Evolutionary conservation across 2,329 filamentous ascomycete genomes (phyloP).

Genomic region (Sporothrix dimorphospora): DNA sequence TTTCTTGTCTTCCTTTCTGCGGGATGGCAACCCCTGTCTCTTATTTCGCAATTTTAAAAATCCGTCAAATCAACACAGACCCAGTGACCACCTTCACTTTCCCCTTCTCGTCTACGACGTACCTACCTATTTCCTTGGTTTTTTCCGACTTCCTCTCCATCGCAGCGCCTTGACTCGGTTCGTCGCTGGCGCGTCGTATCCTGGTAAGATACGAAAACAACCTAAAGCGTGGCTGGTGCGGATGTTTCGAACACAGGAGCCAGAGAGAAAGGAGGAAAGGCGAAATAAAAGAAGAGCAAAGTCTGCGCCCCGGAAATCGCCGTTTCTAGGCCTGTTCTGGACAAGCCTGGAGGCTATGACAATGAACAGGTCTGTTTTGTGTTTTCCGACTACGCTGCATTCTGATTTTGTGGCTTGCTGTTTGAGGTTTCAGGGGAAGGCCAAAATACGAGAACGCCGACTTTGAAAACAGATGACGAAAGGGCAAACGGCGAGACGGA

Average conservation of each 20-base stretch:
- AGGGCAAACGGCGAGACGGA: background rate
- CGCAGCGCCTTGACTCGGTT: background rate
- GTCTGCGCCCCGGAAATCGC: background rate
- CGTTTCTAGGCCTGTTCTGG: background rate
- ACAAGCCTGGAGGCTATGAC: background rate
- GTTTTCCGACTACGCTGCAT: background rate
- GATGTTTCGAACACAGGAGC: slow-evolving; percentile 2
- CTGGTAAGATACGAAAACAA: background rate
- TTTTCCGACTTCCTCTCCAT: background rate
- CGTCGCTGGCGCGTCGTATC: background rate
- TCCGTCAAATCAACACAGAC: background rate
- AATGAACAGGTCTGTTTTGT: no score
- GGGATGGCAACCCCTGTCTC: background rate
- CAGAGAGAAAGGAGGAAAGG: no score
- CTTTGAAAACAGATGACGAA: background rate
- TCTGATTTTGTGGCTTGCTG: background rate
- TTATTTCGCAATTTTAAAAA: background rate
- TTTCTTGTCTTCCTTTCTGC: background rate
- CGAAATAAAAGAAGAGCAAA: no score
- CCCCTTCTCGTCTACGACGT: no score
- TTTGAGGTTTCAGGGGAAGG: background rate
- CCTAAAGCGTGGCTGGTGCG: background rate
- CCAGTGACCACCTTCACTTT: no score
- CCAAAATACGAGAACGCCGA: background rate
- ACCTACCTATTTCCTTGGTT: background rate